Evolutionary conservation across 768 basidiomycete species (phyloP).

Genomic region (Psilocybe azurescens): DNA sequence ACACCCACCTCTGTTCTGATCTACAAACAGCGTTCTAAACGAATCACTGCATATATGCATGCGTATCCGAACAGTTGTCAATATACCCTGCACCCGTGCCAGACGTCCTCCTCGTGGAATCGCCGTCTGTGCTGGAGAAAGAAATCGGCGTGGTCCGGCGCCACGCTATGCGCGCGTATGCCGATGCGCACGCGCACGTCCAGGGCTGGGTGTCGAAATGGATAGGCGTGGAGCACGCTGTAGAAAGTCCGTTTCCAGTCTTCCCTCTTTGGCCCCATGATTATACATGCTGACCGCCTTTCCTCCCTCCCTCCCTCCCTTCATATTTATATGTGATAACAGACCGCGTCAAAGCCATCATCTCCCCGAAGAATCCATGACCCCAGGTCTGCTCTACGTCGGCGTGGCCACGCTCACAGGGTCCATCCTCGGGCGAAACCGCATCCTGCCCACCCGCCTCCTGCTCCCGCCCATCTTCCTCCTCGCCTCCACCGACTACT

Average conservation of each 20-base stretch:
- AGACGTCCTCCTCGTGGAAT: conserved; percentile 75
- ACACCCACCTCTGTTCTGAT: background rate
- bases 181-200: conserved; percentile 65
- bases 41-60: background rate
- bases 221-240: conserved; percentile 84
- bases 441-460: conserved; percentile 69
- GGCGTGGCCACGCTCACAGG: conserved; percentile 88
- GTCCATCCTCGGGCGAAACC: conserved; percentile 84
- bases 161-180: conserved; percentile 58
- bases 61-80: conserved; percentile 59
- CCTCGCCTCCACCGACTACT: conserved; percentile 72
- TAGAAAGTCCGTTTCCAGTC: conserved; percentile 72
- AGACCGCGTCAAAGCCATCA: conserved; percentile 85
- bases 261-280: background rate
- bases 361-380: conserved; percentile 84
- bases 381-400: conserved; percentile 89
- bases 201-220: conserved; percentile 79
- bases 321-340: conserved; percentile 5
- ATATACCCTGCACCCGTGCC: conserved; percentile 75
- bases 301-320: background rate
- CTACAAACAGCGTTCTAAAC: background rate
- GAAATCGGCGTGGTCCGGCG: conserved; percentile 77
- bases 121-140: conserved; percentile 76
- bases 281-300: background rate
- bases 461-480: conserved; percentile 80